phyloP scores from a whole-genome alignment of 2,329 filamentous ascomycete genomes.

The Microdochium trichocladiopsis region DNA sequence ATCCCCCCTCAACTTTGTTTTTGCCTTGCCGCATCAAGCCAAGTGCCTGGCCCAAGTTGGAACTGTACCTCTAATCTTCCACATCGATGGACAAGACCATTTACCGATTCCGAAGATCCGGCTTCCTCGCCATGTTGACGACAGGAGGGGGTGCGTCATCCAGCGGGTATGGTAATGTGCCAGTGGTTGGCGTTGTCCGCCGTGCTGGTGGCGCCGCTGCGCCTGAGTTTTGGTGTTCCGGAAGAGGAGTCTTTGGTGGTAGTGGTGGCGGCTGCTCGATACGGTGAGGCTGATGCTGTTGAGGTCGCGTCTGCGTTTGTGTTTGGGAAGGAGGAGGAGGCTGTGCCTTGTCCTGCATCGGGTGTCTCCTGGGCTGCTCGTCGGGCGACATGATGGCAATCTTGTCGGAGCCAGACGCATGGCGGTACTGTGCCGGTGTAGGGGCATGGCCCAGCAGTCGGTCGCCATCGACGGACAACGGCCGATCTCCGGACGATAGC shows the following conservation, averaged over 20 bases:
- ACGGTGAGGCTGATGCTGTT: conserved; percentile 25
- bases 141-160: conserved; percentile 74
- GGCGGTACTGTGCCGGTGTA: conserved; percentile 51
- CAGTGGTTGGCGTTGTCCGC: conserved; percentile 12
- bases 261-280: conserved; percentile 58
- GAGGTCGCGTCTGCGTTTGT: conserved; percentile 7
- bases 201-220: conserved; percentile 20
- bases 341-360: conserved; percentile 13
- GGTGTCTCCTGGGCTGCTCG: conserved; percentile 42
- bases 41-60: too few relatives aligned
- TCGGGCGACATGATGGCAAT: conserved; percentile 57
- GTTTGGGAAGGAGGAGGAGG: conserved; percentile 15
- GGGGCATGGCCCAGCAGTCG: conserved; percentile 49
- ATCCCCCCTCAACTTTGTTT: too few relatives aligned
- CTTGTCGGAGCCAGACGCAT: conserved; percentile 56
- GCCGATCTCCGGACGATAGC: conserved; percentile 10
- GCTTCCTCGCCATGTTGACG: conserved; percentile 83
- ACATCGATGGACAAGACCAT: too few relatives aligned
- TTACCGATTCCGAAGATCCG: conserved; percentile 56
- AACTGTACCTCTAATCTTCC: too few relatives aligned
- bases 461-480: conserved; percentile 35
- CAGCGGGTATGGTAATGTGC: conserved; percentile 66
- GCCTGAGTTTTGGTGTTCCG: conserved; percentile 32
- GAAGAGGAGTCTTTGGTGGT: conserved; percentile 71
- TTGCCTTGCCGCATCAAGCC: too few relatives aligned